Evolutionary conservation across 495 filamentous ascomycete genomes (phyloP).

Genomic region (Aspergillus nidulans): DNA sequence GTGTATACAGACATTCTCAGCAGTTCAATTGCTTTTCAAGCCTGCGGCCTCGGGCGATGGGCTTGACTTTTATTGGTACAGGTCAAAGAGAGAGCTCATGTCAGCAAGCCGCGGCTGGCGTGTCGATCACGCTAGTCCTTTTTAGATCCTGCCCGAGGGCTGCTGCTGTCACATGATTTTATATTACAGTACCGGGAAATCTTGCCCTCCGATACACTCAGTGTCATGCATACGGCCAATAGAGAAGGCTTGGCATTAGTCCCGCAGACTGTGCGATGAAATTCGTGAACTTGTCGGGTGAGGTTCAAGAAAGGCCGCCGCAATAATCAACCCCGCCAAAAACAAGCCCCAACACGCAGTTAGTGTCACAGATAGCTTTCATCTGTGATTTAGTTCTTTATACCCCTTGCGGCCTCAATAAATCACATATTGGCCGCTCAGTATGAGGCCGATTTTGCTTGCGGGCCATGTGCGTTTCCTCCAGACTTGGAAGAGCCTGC

Average conservation of each 20-base stretch:
- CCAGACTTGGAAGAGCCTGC: conserved; percentile 1
- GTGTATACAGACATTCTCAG: background rate
- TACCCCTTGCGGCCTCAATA: conserved; percentile 9
- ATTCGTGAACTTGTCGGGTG: conserved; percentile 40
- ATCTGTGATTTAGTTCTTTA: conserved; percentile 19
- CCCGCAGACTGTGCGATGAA: conserved; percentile 45
- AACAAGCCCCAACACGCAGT: conserved; percentile 24
- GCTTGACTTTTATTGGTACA: conserved; percentile 1
- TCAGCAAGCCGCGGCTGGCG: conserved; percentile 5
- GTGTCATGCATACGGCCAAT: conserved; percentile 21
- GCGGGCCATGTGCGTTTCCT: conserved; percentile 73
- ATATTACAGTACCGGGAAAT: conserved; percentile 25
- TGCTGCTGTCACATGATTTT: conserved; percentile 25
- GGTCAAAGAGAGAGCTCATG: conserved; percentile 9
- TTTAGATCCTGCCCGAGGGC: conserved; percentile 19
- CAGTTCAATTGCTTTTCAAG: background rate
- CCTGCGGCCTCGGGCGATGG: background rate
- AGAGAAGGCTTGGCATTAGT: conserved; percentile 35
- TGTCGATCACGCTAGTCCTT: background rate
- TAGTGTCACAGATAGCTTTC: conserved; percentile 17
- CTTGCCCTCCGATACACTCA: conserved; percentile 17
- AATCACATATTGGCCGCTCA: conserved; percentile 22
- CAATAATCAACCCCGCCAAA: conserved; percentile 39
- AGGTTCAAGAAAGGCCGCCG: conserved; percentile 33
- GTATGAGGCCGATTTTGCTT: conserved; percentile 92